Evolutionary conservation across 257 asterid genomes (phyloP), one percentile per base, ranked within the genome.

Genomic region (Capsicum baccatum): DNA sequence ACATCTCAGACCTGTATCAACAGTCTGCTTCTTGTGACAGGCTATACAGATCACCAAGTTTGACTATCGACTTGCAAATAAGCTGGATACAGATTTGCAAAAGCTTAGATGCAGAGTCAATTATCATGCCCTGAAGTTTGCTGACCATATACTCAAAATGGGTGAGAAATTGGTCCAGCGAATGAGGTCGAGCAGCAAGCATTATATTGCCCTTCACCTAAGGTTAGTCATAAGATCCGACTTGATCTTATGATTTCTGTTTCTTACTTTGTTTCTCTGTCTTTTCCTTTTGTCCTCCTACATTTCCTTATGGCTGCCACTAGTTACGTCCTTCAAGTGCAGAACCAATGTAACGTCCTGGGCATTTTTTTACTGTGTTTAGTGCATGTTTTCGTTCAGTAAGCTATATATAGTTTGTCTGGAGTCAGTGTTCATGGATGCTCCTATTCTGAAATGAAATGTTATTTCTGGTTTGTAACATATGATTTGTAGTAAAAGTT

Each of bases 91-190:
- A 26, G 99, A 97, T 79, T 87, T 93, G 83, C 99, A 97, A 88
- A 97, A 93, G 92, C 99, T 97, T 85, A 89, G 99, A 84, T 95
- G 99, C 88, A 92, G 98, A 91, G 98, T 91, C 70, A 97, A 97
- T 83, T 97, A 95, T 90, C 99, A 95, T 63, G 97, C 99, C 35
- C 89, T 97, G 87, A 97, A 88, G 92, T 97, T 97, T 92, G 93
- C 98, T 59, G 85, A 93, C 68, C 92, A 96, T 81, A 97, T 97
- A 73, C 92, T 83, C 85, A 87, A 90, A 85, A 93, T 95, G 98
- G 99, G 98, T 66, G 89, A 86, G 44, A 90, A 89, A 86, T 88
- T 97, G 93, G 94, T 97, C 68, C 95, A 86, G 81, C 88, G 96
- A 83, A 97, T 97, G 98, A 92, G 94, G 89, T 81, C 15, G 89